Evolutionary conservation across 139 green algal species (phyloP), one percentile per base, ranked within the genome.

Genomic region (Pseudopediastrum boryanum): DNA sequence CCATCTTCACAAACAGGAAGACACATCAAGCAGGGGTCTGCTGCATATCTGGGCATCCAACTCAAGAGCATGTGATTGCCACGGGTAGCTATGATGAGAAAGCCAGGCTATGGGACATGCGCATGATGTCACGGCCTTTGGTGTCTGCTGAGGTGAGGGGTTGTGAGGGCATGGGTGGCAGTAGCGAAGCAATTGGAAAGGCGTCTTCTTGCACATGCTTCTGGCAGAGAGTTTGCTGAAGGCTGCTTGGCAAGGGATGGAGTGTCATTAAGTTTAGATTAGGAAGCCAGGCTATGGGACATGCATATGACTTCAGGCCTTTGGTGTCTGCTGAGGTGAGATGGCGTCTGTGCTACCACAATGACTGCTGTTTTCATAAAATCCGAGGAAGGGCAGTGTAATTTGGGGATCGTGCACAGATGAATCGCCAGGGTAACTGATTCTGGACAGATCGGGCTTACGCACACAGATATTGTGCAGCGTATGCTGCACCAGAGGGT

Each of bases 21-120:
- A 64, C 79, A 16, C 94, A 98, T 75, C 74, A 39, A 2, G 93
- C 94, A 38, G 94, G 94, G 9, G 94, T 98, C 35, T 96, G 89
- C 81, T 96, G 88, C 78, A 89, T 98, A 41, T 90, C 78, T 21
- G 84, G 82, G 2, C 82, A 90, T 48, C 83, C 85, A 0, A 21
- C 41, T 6, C 13, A 68, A 2, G 59, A 86, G 35, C 82, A 95
- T 79, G 13, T 92, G 27, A 38, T 95, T 7, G 83, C 81, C 19
- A 98, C 93, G 0, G 94, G 94, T 38, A 93, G 85, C 56, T 98
- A 98, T 62, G 94, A 98, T 65, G 95, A 98, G 68, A 2, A 66
- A 6, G 71, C 92, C n/a, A 51, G 95, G 31, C 38, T 96, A 38
- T 98, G 94, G 94, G 94, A 98, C 71, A 41, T 86, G 25, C 79